Evolutionary conservation across 2,329 filamentous ascomycete genomes (phyloP), one percentile per base, ranked within the genome.

Genomic region (Coleophoma crateriformis): DNA sequence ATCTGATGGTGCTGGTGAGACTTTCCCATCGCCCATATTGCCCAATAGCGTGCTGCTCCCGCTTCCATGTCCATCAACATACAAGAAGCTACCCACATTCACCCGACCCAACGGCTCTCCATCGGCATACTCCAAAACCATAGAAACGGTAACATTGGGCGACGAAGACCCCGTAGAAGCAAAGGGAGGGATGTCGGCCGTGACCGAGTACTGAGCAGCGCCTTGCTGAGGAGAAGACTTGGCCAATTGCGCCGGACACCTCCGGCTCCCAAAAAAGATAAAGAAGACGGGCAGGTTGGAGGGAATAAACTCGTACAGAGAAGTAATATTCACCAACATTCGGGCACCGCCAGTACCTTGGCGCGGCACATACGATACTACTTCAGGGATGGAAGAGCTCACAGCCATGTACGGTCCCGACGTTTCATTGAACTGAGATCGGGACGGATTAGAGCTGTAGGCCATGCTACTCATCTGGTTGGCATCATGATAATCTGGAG

Each of bases 181-280:
- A 56, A 82, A 81, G 2, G 76, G 77, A 43, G 91, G 91, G 33
- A 85, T 87, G 50, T 89, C 83, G 38, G 83, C 81, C 42, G 79
- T 81, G 58, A 95, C 75, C 32, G 79, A 78, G 67, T 94, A 95
- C 54, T 84, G 78, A 64, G 70, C 72, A 17, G 81, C 78, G 57
- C 78, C 69, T 53, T 83, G 79, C 69, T 73, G 80, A 58, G 68
- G 75, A 64, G 71, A 71, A 22, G 74, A 64, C 63, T 85, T 84
- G 42, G 80, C 76, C 20, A 90, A 74, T 49, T 84, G 77, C 50
- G 84, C 84, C 48, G 81, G 75, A 66, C 84, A 86, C 66, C 84
- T 84, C 60, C 87, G 81, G n/a, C 79, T 76, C n/a, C 89, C 90
- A 67, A 96, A 95, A 43, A 84, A 78, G 48, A 96, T 68, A 55